Evolutionary conservation across 2,329 filamentous ascomycete genomes (phyloP).

Genomic region (Ophiosphaerella herpotricha): DNA sequence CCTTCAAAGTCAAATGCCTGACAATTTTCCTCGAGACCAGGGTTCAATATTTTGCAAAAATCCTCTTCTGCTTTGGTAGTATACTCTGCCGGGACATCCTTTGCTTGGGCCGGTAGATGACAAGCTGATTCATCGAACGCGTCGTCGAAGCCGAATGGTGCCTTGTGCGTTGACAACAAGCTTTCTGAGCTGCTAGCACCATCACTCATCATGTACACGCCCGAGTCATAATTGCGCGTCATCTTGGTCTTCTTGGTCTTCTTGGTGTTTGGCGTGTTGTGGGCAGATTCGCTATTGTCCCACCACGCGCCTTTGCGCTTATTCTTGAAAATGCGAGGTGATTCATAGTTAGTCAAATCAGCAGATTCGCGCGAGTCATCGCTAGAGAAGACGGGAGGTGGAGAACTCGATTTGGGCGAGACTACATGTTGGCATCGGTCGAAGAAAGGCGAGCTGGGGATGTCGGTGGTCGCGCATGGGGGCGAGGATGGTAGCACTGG

Average conservation of each 20-base stretch:
- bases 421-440: conserved; percentile 17
- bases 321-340: conserved; percentile 38
- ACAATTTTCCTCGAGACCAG: conserved; percentile 18
- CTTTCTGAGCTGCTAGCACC: conserved; percentile 21
- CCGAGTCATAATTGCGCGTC: conserved; percentile 38
- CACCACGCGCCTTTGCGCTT: conserved; percentile 42
- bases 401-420: conserved; percentile 38
- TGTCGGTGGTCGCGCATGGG: conserved; percentile 25
- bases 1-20: conserved; percentile 21
- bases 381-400: conserved; percentile 41
- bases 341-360: conserved; percentile 38
- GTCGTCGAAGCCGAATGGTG: conserved; percentile 15
- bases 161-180: conserved; percentile 15
- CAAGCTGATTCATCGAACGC: conserved; percentile 1
- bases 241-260: conserved; percentile 35
- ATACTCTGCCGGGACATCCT: not conserved
- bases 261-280: conserved; percentile 24
- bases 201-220: conserved; percentile 40
- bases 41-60: conserved; percentile 17
- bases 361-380: conserved; percentile 35
- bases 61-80: conserved; percentile 10
- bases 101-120: no score
- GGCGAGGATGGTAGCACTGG: conserved; percentile 28
- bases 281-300: conserved; percentile 21
- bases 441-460: conserved; percentile 34